Evolutionary conservation across 768 basidiomycete species (phyloP).

Genomic region (Suillus alpinus): DNA sequence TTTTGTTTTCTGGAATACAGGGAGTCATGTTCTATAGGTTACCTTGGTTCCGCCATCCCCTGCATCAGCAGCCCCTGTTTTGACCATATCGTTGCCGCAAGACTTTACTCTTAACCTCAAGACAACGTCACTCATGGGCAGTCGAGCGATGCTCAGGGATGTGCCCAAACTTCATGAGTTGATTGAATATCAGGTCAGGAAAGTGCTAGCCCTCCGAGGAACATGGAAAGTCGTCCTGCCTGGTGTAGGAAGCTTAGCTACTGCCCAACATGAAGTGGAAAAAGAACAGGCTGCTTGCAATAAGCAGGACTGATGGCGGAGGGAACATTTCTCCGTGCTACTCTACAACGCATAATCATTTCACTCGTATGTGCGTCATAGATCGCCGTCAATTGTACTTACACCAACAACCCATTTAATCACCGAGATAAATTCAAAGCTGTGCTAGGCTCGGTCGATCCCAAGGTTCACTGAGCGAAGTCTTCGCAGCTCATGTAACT

Average conservation of each 20-base stretch:
- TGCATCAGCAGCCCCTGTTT: conserved; percentile 49
- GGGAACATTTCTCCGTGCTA: neutral
- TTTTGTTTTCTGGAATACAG: conserved; percentile 8
- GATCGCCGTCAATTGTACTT: neutral
- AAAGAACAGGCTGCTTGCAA: conserved; percentile 23
- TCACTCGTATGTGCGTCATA: neutral
- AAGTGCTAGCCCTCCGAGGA: conserved; percentile 53
- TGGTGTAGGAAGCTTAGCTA: conserved; percentile 45
- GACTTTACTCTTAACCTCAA: conserved; percentile 85
- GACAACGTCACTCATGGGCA: conserved; percentile 91
- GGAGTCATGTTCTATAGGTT: conserved; percentile 40
- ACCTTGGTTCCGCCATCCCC: conserved; percentile 59
- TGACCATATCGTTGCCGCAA: conserved; percentile 76
- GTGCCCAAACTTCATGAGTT: conserved; percentile 97
- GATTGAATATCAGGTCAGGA: conserved; percentile 80
- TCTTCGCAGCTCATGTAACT: conserved; percentile 25
- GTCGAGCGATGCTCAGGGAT: conserved; percentile 95
- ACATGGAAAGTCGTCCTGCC: conserved; percentile 71
- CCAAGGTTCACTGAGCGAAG: conserved; percentile 19
- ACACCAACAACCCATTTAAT: neutral
- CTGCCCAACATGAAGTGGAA: conserved; percentile 22
- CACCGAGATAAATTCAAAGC: neutral
- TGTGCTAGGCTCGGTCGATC: neutral
- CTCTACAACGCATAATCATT: neutral
- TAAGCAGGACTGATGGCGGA: neutral